Conservation (phyloP, 2,329 filamentous ascomycete species). For the Fusarium sp. region DNA sequence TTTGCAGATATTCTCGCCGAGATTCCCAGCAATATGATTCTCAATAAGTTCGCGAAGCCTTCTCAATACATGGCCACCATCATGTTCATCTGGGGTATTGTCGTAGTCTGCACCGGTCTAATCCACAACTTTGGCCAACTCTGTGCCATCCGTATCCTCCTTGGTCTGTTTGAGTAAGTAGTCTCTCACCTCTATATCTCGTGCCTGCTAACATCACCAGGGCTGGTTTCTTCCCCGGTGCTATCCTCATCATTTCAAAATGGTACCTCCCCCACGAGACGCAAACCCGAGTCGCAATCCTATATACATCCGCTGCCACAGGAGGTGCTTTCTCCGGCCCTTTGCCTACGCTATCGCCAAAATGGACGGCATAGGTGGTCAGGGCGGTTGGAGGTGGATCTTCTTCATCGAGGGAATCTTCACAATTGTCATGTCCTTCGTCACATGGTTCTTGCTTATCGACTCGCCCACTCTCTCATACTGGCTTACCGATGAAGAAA, state of each 20-base stretch:
- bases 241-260: conserved; percentile 41
- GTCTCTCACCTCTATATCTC: fast-evolving
- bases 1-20: conserved; percentile 16
- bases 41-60: conserved; percentile 25
- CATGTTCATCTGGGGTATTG: conserved; percentile 29
- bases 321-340: conserved; percentile 37
- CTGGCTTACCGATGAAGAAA: conserved; percentile 36
- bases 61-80: conserved; percentile 29
- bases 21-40: conserved; percentile 30
- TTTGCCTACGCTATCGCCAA: conserved; percentile 36
- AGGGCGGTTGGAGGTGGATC: conserved; percentile 39
- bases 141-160: conserved; percentile 13
- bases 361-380: conserved; percentile 26
- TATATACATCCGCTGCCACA: conserved; percentile 40
- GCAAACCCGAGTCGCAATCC: conserved; percentile 41
- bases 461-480: conserved; percentile 24
- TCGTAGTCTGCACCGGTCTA: conserved; percentile 14
- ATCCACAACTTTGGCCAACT: conserved; percentile 28
- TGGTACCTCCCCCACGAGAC: conserved; percentile 46
- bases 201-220: background rate
- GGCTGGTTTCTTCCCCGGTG: conserved; percentile 46
- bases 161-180: conserved; percentile 23
- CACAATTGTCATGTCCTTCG: conserved; percentile 48
- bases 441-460: conserved; percentile 59
- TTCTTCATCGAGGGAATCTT: conserved; percentile 41